Evolutionary conservation across 768 basidiomycete species (phyloP).

Genomic region (Lanmaoa rubissima): DNA sequence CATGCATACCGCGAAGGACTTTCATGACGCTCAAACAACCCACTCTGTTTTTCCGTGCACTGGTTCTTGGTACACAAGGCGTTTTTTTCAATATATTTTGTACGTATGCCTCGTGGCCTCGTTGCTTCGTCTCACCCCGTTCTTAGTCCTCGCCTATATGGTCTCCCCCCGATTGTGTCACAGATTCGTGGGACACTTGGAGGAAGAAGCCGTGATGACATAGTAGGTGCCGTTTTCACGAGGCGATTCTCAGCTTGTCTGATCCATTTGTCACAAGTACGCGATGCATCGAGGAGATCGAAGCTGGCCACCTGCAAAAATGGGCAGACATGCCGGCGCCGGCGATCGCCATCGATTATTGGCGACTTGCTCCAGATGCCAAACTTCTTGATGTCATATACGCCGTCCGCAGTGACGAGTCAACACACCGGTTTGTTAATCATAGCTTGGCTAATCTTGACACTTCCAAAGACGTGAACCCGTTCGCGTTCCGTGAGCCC

Average conservation of each 20-base stretch:
- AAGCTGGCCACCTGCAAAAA: constrained; percentile 75
- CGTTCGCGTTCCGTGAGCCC: constrained; percentile 86
- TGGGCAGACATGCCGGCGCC: constrained; percentile 80
- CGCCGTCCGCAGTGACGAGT: constrained; percentile 90
- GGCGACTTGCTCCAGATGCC: constrained; percentile 72
- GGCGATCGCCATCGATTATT: constrained; percentile 92
- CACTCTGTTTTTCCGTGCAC: constrained; percentile 70
- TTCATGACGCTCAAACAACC: constrained; percentile 93
- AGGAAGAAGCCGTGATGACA: constrained; percentile 93
- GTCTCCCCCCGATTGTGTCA: constrained; percentile 75
- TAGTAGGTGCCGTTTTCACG: constrained; percentile 54
- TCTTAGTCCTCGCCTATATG: constrained; percentile 71
- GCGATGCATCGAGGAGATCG: constrained; percentile 78
- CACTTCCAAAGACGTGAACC: constrained; percentile 76
- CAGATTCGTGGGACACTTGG: constrained; percentile 88
- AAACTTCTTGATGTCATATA: constrained; percentile 87
- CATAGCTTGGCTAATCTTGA: constrained; percentile 91
- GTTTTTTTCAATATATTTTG: constrained; percentile 89
- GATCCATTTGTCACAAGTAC: constrained; percentile 48
- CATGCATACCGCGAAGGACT: constrained; percentile 53
- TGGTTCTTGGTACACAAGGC: constrained; percentile 90
- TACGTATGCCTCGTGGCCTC: constrained; percentile 36
- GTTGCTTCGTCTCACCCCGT: constrained; percentile 14
- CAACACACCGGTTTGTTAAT: constrained; percentile 93
- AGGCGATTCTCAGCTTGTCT: constrained; percentile 18